Conservation (phyloP, 2,329 filamentous ascomycete genomes). For the Penicillium carneum region DNA sequence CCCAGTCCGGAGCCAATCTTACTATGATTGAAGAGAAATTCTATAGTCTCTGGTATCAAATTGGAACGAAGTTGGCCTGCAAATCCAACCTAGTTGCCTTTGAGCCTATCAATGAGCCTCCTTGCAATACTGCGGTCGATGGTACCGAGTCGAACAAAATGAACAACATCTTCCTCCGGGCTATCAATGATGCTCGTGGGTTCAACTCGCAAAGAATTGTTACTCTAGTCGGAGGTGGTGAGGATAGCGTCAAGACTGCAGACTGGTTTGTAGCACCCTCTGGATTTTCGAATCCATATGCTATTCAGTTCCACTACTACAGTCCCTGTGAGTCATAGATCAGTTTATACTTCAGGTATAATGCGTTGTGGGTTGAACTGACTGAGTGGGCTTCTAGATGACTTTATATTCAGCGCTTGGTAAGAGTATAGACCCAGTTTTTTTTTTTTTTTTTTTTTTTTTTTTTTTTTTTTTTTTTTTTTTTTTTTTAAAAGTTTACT, state of each 20-base stretch:
- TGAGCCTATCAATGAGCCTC: constrained; percentile 67
- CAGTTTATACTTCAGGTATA: background rate
- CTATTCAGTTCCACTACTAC: constrained; percentile 69
- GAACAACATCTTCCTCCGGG: constrained; percentile 64
- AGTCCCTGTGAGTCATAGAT: constrained; percentile 45
- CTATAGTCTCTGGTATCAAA: constrained; percentile 64
- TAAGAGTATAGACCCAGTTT: constrained; percentile 13
- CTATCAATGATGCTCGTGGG: constrained; percentile 62
- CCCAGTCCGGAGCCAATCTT: constrained; percentile 55
- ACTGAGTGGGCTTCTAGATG: constrained; percentile 26
- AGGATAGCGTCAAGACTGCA: constrained; percentile 62
- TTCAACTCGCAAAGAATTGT: constrained; percentile 65
- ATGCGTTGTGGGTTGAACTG: background rate
- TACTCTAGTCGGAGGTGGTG: constrained; percentile 60
- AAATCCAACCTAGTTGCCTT: constrained; percentile 63
- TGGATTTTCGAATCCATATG: constrained; percentile 64
- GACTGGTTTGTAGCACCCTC: constrained; percentile 61
- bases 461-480: too few relatives aligned
- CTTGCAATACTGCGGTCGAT: constrained; percentile 60
- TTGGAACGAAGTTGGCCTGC: constrained; percentile 62
- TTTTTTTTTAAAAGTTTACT: constrained; percentile 45
- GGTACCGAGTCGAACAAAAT: constrained; percentile 62
- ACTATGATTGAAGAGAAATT: constrained; percentile 65
- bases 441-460: too few relatives aligned
- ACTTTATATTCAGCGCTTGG: constrained; percentile 44